Base-by-base conservation (phyloP, 106 monocot species). In the Acanthochlamys bracteata region DNA sequence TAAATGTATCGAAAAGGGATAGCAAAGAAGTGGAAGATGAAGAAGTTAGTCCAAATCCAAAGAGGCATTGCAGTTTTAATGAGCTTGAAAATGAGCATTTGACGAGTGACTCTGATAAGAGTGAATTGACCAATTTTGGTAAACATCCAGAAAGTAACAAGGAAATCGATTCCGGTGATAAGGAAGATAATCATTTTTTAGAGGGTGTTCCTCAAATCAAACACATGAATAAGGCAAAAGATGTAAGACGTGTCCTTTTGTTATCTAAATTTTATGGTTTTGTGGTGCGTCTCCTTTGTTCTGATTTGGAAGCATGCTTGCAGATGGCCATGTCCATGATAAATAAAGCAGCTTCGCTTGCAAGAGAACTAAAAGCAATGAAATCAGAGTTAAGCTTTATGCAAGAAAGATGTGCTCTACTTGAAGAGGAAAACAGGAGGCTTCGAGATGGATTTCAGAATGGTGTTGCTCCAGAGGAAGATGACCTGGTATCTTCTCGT, bases 401-500 rank as follows among this genome's bases (percentile, higher is more conserved):
- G 82, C 84, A 88, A 70, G 91, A 90, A 41, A 76, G 88, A 41
- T 88, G 88, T 52, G 46, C 46, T 46, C 53, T 80, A 46, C 96
- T 98, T 15, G 96, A 98, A 71, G 96, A 83, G 66, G 96, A 98
- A 62, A 98, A 98, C 25, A 88, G 65, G 65, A 81, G 88, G 69
- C 71, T 91, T 20, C 72, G 88, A 43, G 82, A 83, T 27, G 87
- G 78, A 25, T 54, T 61, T 25, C 77, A 76, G 55, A 79, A 76
- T 55, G 96, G 80, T 16, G 73, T 72, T 67, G 43, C 71, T 21
- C 60, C 75, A 23, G 91, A 98, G 46, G 91, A 98, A 62, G 96
- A 91, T 70, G 96, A 98, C 39, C 63, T 98, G 82, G 96, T 91
- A 78, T 55, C 53, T 49, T 2, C 9, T 33, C 49, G 10, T 49